Conservation (phyloP, 1,139 yeast species). For the Pneumocystis murina region DNA sequence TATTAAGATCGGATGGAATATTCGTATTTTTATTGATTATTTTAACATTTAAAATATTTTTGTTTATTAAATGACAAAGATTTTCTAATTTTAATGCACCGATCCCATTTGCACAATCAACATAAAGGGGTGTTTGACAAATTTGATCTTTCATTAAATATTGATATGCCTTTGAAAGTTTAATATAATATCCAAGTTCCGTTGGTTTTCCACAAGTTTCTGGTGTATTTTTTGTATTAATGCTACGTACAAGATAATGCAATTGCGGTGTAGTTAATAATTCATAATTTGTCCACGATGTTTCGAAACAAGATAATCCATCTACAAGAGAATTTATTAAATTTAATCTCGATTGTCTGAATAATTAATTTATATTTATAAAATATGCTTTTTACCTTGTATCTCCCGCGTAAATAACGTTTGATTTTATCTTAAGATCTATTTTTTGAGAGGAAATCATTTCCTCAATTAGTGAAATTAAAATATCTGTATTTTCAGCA, state of each 20-base stretch:
- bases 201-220: conserved; percentile 44
- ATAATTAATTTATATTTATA: conserved; percentile 18
- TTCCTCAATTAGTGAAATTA: conserved; percentile 23
- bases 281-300: conserved; percentile 44
- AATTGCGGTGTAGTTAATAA: conserved; percentile 85
- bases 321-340: conserved; percentile 50
- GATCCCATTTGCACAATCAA: conserved; percentile 65
- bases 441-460: conserved; percentile 26
- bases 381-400: conserved; percentile 18
- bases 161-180: conserved; percentile 38
- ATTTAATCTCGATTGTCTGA: conserved; percentile 63
- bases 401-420: conserved; percentile 40
- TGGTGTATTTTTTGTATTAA: conserved; percentile 31
- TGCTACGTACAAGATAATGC: conserved; percentile 67
- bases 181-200: conserved; percentile 57
- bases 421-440: conserved; percentile 27
- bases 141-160: conserved; percentile 18
- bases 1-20: conserved; percentile 48
- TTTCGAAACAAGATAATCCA: conserved; percentile 40
- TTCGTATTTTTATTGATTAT: conserved; percentile 47
- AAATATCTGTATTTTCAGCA: conserved; percentile 28
- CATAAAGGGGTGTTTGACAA: conserved; percentile 21
- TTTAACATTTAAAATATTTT: conserved; percentile 26
- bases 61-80: conserved; percentile 30
- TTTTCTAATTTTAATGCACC: conserved; percentile 66